Evolutionary conservation across 2,329 filamentous ascomycete species (phyloP), one percentile per base, ranked within the genome.

Genomic region (Colletotrichum cuscutae): DNA sequence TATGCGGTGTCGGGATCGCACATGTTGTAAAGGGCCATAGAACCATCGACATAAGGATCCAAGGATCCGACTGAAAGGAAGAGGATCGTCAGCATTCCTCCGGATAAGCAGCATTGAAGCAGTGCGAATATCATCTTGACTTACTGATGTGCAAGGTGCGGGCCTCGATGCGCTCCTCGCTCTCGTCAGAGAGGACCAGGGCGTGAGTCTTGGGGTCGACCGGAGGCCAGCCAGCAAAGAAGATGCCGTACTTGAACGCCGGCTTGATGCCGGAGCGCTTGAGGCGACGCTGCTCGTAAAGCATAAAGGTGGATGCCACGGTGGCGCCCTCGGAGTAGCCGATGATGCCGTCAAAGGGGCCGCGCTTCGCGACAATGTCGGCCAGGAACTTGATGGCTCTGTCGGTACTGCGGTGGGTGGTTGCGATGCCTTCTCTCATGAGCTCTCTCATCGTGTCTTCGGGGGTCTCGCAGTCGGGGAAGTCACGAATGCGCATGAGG

Each of bases 241-340:
- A 88, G 63, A 88, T 82, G 54, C 80, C 86, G 72, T 83, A 87
- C 78, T 87, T 84, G 78, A 84, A 81, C 78, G 84, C 82, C 24
- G 81, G 81, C 60, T 79, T 70, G 42, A 65, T 65, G 24, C 73
- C 73, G 32, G 70, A 74, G 24, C 70, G 70, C 71, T 74, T 67
- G 46, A 62, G 54, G 2, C 84, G 81, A 4, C 82, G 80, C 66
- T 84, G 81, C 76, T 90, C 88, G 63, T 89, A 85, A 4, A 90
- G 79, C 9, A 90, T 80, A 9, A 89, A 77, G 0, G 86, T 89
- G 0, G 86, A 86, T 0, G 89, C 89, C 15, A 89, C 84, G 0
- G 86, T 87, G 1, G 89, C 89, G 3, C 89, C 89, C 77, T 91
- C 89, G 0, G 89, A 90, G 76, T 91, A 91, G 1, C 89, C 89